A percentile compares a stretch with the other conserved stretches of the same genome.
Conservation (phyloP, 768 basidiomycete genomes). For the Agaricus subrufescens region DNA sequence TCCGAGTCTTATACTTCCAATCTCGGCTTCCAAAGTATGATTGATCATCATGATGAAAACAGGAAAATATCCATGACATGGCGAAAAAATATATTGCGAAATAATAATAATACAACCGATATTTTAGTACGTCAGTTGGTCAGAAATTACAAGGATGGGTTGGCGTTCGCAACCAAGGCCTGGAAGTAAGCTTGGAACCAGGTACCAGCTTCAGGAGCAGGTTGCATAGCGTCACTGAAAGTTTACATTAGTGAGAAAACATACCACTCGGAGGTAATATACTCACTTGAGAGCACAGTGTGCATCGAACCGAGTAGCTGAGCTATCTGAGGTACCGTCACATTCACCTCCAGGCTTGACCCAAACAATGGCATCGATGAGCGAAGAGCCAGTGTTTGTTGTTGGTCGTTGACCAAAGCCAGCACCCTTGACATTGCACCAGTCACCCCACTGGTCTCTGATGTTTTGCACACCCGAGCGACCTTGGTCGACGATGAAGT, state of each 20-base stretch:
- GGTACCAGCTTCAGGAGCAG: conserved; percentile 58
- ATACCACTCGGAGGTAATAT: neutral
- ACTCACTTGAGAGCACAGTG: conserved; percentile 46
- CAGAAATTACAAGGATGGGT: conserved; percentile 39
- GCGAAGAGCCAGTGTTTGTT: conserved; percentile 44
- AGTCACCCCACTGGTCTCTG: conserved; percentile 59
- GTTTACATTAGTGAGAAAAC: conserved; percentile 4
- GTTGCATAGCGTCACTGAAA: conserved; percentile 44
- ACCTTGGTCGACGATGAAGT: conserved; percentile 66
- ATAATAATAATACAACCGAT: conserved; percentile 1
- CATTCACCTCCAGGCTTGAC: conserved; percentile 67
- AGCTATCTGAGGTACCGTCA: conserved; percentile 56
- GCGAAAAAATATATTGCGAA: neutral
- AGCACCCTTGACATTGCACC: conserved; percentile 63
- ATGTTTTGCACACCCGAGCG: conserved; percentile 61
- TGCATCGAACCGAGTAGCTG: conserved; percentile 47
- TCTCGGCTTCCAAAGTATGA: neutral
- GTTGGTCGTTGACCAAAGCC: conserved; percentile 62
- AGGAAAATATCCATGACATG: neutral
- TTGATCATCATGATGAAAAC: neutral
- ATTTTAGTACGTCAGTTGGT: neutral
- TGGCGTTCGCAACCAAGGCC: conserved; percentile 49
- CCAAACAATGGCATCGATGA: conserved; percentile 62
- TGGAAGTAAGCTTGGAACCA: conserved; percentile 71
- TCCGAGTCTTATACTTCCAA: too few species aligned